Conservation (phyloP, 805 yeast species). For the Candida xyloterini region DNA sequence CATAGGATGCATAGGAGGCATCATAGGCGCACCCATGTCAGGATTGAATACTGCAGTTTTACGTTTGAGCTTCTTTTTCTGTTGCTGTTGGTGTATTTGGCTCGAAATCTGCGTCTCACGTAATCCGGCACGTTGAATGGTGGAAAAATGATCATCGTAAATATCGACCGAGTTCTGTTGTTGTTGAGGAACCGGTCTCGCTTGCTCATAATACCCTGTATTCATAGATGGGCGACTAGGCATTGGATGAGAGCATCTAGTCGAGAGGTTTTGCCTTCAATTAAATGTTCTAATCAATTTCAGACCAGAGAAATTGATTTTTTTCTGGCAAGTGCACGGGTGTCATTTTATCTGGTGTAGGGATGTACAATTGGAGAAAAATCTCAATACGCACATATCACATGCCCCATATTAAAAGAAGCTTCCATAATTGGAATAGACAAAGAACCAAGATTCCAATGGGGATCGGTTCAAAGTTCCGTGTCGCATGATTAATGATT, state of each 20-base stretch:
- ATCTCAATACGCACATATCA: no score
- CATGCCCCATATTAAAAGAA: no score
- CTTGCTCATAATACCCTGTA: slow-evolving; percentile 5
- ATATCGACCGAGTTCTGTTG: slow-evolving; percentile 17
- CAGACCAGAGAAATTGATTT: no score
- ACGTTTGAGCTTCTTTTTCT: slow-evolving; percentile 28
- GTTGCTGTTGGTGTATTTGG: slow-evolving; percentile 25
- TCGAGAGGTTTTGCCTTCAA: neutral
- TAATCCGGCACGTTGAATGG: slow-evolving; percentile 30
- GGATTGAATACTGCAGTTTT: slow-evolving; percentile 20
- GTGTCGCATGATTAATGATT: no score
- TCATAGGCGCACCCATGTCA: slow-evolving; percentile 3
- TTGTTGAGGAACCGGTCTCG: slow-evolving; percentile 1
- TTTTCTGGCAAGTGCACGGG: no score
- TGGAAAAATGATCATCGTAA: slow-evolving; percentile 30
- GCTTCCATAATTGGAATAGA: no score
- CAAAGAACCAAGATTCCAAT: no score
- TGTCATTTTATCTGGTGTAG: no score
- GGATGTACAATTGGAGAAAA: no score
- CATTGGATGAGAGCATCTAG: slow-evolving; percentile 4
- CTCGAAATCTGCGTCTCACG: slow-evolving; percentile 30
- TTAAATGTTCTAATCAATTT: neutral
- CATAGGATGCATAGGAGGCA: slow-evolving; percentile 2
- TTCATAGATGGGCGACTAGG: neutral
- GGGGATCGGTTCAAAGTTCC: no score